A percentile compares a stretch with the other conserved stretches of the same genome.
These are phyloP conservation scores for Citrus glauca DNA, from an alignment of 345 rosid genomes.

Conservation along the genomic window DNA sequence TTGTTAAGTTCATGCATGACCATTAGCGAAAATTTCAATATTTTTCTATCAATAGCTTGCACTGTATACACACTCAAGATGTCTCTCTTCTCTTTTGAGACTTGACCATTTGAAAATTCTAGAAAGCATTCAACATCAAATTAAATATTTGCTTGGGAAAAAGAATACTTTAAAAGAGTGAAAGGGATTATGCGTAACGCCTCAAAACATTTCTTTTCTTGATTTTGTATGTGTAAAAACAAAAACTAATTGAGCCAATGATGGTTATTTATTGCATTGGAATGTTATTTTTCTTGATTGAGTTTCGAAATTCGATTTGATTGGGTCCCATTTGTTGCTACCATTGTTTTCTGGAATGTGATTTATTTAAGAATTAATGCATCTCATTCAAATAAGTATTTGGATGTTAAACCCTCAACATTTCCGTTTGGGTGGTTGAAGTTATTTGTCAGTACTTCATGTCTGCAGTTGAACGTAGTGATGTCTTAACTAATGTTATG, in stretches of 20 bases:
- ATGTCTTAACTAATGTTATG: neutral
- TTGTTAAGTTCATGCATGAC: neutral
- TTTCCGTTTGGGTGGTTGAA: neutral
- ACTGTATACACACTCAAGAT: neutral
- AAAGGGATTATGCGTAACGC: slow-evolving; percentile 12
- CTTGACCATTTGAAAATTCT: slow-evolving; percentile 14
- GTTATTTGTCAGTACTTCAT: neutral
- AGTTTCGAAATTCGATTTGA: neutral
- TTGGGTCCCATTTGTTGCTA: neutral
- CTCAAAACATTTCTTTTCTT: neutral
- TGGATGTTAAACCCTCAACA: neutral
- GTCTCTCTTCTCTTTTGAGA: slow-evolving; percentile 4
- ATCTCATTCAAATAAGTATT: neutral
- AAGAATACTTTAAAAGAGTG: slow-evolving; percentile 9
- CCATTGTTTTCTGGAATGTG: neutral
- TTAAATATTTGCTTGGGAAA: slow-evolving; percentile 4
- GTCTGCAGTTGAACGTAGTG: neutral
- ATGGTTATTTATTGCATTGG: neutral
- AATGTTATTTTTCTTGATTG: slow-evolving; percentile 4
- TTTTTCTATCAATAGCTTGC: neutral
- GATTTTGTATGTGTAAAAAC: neutral
- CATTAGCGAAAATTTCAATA: neutral
- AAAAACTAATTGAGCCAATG: neutral
- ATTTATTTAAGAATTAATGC: neutral
- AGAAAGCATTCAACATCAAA: slow-evolving; percentile 21